phyloP scores from a whole-genome alignment of 352 stramenopile genomes.

The Phytophthora sojae region DNA sequence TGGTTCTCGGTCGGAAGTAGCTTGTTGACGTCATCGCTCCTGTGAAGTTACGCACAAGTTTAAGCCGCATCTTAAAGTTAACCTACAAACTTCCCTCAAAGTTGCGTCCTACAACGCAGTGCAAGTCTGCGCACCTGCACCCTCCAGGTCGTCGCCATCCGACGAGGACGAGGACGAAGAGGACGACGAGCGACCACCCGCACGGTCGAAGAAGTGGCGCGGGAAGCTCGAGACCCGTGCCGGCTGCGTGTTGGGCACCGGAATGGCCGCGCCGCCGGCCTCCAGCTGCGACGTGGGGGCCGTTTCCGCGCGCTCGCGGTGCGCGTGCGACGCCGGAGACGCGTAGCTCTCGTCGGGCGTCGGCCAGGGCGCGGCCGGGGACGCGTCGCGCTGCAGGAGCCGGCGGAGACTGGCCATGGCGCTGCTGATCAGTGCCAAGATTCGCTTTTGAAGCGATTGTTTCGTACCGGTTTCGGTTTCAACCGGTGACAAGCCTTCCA shows the following conservation, averaged over 20 bases:
- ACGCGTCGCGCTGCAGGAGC: constrained; percentile 26
- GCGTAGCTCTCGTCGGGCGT: constrained; percentile 9
- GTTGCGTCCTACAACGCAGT: no score
- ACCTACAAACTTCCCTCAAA: no score
- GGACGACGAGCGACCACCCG: constrained; percentile 32
- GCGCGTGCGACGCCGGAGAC: constrained; percentile 25
- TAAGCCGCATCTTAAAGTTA: no score
- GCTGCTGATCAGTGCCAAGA: neutral
- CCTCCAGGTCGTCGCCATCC: constrained; percentile 32
- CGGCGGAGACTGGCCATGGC: neutral
- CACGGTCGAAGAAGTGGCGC: constrained; percentile 38
- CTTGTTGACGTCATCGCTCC: constrained; percentile 54
- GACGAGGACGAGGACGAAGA: constrained; percentile 39
- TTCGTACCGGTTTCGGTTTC: no score
- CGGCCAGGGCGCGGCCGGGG: constrained; percentile 14
- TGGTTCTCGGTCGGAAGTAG: constrained; percentile 68
- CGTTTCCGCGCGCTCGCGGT: constrained; percentile 42
- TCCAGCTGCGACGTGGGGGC: constrained; percentile 31
- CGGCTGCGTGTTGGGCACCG: constrained; percentile 8
- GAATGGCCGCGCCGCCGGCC: constrained; percentile 13
- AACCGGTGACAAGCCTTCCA: no score
- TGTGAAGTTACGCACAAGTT: no score
- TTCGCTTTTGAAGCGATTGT: no score
- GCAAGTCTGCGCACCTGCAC: constrained; percentile 13
- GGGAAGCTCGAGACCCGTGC: constrained; percentile 32